These are phyloP conservation scores for Verbascum thapsus DNA, from an alignment of 257 asterid genomes.

Conservation along the genomic window DNA sequence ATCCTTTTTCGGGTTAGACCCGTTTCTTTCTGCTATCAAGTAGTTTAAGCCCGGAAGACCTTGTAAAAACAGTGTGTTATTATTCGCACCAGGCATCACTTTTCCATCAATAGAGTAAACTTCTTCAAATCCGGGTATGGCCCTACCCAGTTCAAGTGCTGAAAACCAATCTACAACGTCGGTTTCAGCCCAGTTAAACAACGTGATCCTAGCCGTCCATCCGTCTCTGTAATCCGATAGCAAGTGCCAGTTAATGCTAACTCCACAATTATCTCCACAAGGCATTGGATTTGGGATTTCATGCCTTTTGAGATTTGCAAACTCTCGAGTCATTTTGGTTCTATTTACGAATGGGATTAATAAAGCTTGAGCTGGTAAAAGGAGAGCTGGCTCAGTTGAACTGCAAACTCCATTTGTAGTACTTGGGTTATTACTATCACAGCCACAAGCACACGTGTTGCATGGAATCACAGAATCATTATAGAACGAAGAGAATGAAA, in stretches of 20 bases:
- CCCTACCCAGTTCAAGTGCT: conserved; percentile 54
- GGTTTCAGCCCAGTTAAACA: conserved; percentile 66
- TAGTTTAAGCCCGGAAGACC: conserved; percentile 52
- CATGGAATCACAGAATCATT: conserved; percentile 72
- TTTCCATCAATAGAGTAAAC: conserved; percentile 61
- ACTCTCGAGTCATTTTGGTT: conserved; percentile 36
- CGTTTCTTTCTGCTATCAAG: conserved; percentile 45
- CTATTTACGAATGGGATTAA: conserved; percentile 66
- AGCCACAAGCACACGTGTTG: conserved; percentile 79
- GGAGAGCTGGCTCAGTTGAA: conserved; percentile 49
- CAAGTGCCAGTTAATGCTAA: conserved; percentile 76
- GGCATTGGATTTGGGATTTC: conserved; percentile 60
- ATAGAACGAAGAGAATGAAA: conserved; percentile 70
- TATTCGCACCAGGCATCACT: conserved; percentile 36
- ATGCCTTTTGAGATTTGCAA: conserved; percentile 21
- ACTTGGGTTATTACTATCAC: conserved; percentile 25
- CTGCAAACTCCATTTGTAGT: conserved; percentile 38
- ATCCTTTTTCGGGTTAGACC: conserved; percentile 60
- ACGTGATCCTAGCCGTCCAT: conserved; percentile 70
- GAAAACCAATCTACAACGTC: conserved; percentile 58
- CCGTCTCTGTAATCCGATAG: conserved; percentile 50
- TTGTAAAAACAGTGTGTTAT: conserved; percentile 50
- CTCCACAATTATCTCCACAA: conserved; percentile 70
- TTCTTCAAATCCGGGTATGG: conserved; percentile 53
- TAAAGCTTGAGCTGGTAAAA: conserved; percentile 59